Conservation (phyloP, 1,284 basidiomycete genomes). For the Trichosporon sp. region DNA sequence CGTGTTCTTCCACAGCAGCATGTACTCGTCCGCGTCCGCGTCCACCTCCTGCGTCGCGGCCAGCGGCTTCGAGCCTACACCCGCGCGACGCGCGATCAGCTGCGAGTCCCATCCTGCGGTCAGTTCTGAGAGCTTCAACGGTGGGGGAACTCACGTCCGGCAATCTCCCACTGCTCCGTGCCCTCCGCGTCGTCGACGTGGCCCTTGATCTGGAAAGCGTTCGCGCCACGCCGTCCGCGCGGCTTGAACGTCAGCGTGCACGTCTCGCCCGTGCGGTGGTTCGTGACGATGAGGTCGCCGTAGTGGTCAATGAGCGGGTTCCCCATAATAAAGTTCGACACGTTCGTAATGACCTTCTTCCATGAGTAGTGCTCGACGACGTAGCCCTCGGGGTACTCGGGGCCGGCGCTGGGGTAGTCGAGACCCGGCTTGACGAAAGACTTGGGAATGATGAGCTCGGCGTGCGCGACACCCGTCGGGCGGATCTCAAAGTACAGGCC, state of each 20-base stretch:
- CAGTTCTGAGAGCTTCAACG: not conserved
- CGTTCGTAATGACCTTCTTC: conserved; percentile 82
- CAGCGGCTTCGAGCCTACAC: conserved; percentile 61
- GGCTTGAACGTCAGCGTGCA: conserved; percentile 94
- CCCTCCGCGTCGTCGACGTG: conserved; percentile 68
- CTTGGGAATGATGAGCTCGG: conserved; percentile 71
- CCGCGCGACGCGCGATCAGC: conserved; percentile 76
- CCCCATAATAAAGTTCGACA: conserved; percentile 91
- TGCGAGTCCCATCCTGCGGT: conserved; percentile 79
- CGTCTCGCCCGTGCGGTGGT: conserved; percentile 86
- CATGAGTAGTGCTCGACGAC: conserved; percentile 50
- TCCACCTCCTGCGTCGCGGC: conserved; percentile 49
- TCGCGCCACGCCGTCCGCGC: conserved; percentile 85
- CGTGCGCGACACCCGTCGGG: conserved; percentile 90
- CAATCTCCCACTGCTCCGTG: conserved; percentile 76
- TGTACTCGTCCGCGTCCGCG: conserved; percentile 42
- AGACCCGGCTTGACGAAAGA: conserved; percentile 52
- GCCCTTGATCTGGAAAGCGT: conserved; percentile 88
- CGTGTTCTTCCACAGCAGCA: conserved; percentile 82
- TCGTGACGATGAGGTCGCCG: conserved; percentile 84
- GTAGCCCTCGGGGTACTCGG: conserved; percentile 35
- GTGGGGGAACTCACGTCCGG: conserved; percentile 57
- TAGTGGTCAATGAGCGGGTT: conserved; percentile 95
- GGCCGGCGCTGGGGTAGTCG: conserved; percentile 44
- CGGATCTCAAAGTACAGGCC: conserved; percentile 95